phyloP scores from a whole-genome alignment of 176 grass and related monocot genomes.

The bread wheat (Triticum aestivum) region IWGSC_CS_RefSeq_v2.1 NC_057812.1:553292494-553292993 shows the following conservation, averaged over 20 bases:
- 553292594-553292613: background rate
- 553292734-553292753: background rate
- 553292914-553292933: background rate
- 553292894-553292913: background rate
- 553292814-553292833: background rate
- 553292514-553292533: background rate
- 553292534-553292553: background rate
- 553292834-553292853: background rate
- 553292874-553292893: background rate
- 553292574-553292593: background rate
- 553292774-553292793: background rate
- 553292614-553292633: background rate
- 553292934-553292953: constrained; percentile 3
- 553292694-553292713: background rate
- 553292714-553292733: background rate
- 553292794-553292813: background rate
- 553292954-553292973: background rate
- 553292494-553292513: background rate
- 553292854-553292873: background rate
- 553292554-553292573: background rate
- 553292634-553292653: background rate
- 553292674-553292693: constrained; percentile 2
- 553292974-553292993: background rate
- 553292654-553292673: background rate
- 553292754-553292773: background rate